phyloP scores from a whole-genome alignment of 148 eudicot species.

The Rhododendron kiyosumense region DNA sequence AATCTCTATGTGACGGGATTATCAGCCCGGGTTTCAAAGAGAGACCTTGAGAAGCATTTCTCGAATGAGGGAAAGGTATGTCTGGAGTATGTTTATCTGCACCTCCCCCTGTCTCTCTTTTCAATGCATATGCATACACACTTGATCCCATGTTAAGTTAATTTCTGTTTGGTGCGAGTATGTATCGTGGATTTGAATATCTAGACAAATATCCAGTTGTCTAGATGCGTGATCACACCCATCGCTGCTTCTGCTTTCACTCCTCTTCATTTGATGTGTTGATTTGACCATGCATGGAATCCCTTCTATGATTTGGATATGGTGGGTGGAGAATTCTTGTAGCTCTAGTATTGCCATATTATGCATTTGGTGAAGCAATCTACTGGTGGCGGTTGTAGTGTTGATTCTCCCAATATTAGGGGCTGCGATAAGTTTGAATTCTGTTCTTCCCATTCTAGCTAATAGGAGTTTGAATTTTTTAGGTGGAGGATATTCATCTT shows the following conservation, averaged over 20 bases:
- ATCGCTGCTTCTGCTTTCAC: not conserved
- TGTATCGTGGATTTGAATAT: not conserved
- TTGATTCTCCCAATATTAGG: not conserved
- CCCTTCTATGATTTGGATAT: not conserved
- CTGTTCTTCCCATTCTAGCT: not conserved
- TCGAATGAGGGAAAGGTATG: slow-evolving; percentile 83
- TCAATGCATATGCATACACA: not conserved
- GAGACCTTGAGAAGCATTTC: slow-evolving; percentile 86
- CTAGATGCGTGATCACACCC: not conserved
- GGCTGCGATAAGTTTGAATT: not conserved
- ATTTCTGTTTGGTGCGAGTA: not conserved
- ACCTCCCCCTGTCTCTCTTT: not conserved
- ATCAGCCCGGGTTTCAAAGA: slow-evolving; percentile 65
- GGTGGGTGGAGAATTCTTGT: not conserved
- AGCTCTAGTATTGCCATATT: not conserved
- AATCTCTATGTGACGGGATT: slow-evolving; percentile 92
- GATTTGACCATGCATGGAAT: not conserved
- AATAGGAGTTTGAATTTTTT: not conserved
- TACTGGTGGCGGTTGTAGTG: not conserved
- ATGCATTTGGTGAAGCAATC: too few relatives aligned
- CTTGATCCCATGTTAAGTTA: not conserved
- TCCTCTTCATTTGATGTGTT: not conserved
- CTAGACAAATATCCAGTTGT: too few relatives aligned
- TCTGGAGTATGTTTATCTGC: not conserved
- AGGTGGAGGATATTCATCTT: slow-evolving; percentile 91